phyloP scores from a whole-genome alignment of 2,329 filamentous ascomycete genomes.

The Penicillium decumbens region DNA sequence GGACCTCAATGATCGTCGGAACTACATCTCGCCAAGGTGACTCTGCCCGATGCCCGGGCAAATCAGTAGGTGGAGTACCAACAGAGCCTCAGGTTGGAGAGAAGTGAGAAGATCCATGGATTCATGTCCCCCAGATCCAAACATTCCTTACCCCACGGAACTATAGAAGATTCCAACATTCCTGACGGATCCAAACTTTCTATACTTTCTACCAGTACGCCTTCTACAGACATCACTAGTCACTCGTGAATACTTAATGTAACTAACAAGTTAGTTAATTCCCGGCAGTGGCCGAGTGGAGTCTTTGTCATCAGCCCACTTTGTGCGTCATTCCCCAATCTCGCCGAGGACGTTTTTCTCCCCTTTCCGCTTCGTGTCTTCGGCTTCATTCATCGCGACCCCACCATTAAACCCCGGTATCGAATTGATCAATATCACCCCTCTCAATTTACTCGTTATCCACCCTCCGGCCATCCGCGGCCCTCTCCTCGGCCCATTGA shows the following conservation, averaged over 20 bases:
- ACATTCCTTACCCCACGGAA: not conserved
- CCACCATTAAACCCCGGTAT: constrained; percentile 1
- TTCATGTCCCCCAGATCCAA: not conserved
- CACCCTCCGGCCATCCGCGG: not conserved
- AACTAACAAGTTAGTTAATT: not conserved
- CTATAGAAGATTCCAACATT: not conserved
- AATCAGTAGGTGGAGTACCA: not conserved
- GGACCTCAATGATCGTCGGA: not conserved
- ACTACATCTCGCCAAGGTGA: not conserved
- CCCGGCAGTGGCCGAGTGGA: not conserved
- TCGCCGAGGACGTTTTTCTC: not conserved
- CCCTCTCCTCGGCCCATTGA: not conserved
- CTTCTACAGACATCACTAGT: not conserved
- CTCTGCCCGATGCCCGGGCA: not conserved
- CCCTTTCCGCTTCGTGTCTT: not conserved
- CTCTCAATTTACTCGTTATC: constrained; percentile 5
- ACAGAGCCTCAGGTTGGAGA: not conserved
- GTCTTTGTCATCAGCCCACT: constrained; percentile 4
- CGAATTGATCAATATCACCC: constrained; percentile 10
- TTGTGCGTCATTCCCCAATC: constrained; percentile 8
- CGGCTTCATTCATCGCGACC: constrained; percentile 2
- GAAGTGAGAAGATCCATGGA: not conserved
- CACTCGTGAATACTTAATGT: no score
- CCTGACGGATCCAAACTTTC: not conserved
- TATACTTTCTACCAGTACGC: not conserved